Percentiles rank a stretch among this genome's conserved stretches.
These are phyloP conservation scores for Tremella fuciformis DNA, from an alignment of 768 basidiomycete species.

Conservation along the genomic window DNA sequence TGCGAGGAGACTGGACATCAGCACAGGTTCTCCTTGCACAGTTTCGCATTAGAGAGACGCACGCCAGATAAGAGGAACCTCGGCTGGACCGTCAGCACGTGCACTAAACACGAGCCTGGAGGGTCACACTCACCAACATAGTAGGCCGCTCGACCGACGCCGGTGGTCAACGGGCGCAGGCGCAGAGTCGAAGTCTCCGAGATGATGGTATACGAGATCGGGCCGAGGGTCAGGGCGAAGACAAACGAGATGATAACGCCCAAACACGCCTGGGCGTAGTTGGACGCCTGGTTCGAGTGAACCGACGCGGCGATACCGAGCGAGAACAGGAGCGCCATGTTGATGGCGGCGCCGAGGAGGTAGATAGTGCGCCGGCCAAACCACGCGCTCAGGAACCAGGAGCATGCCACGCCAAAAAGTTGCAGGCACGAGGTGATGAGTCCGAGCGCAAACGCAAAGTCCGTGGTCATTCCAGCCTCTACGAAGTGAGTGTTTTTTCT, in stretches of 20 bases:
- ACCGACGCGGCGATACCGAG: slow-evolving; percentile 42
- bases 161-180: slow-evolving; percentile 40
- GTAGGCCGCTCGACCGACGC: slow-evolving; percentile 43
- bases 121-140: slow-evolving; percentile 43
- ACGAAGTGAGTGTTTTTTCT: background rate
- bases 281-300: slow-evolving; percentile 15
- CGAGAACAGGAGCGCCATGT: slow-evolving; percentile 33
- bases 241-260: slow-evolving; percentile 38
- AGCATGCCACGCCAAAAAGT: slow-evolving; percentile 27
- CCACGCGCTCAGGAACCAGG: slow-evolving; percentile 43
- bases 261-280: slow-evolving; percentile 36
- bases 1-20: slow-evolving; percentile 29
- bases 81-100: background rate
- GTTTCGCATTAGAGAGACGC: background rate
- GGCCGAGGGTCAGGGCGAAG: slow-evolving; percentile 38
- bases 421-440: slow-evolving; percentile 43
- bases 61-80: background rate
- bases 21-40: background rate
- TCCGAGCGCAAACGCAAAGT: slow-evolving; percentile 38
- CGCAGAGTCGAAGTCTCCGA: slow-evolving; percentile 41
- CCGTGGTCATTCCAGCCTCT: slow-evolving; percentile 36
- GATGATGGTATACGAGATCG: slow-evolving; percentile 34
- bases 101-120: slow-evolving; percentile 26
- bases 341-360: slow-evolving; percentile 39
- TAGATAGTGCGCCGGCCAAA: slow-evolving; percentile 45